Base-by-base conservation (phyloP, 352 stramenopile species). In the Globisporangium yorkense region DNA sequence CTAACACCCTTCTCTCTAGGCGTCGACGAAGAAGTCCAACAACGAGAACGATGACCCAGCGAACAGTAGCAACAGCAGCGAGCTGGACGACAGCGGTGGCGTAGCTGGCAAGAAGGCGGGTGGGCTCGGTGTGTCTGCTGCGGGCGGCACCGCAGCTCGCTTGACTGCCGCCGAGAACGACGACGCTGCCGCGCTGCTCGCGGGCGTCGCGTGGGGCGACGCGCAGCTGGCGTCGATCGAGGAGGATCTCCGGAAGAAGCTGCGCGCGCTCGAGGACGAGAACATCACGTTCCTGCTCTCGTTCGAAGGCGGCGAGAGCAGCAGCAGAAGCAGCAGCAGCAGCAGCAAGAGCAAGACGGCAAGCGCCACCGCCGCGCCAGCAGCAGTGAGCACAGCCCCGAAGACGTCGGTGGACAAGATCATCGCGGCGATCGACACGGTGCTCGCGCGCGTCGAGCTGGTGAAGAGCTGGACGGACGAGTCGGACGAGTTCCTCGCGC, bases 281-380 rank as follows among this genome's bases (percentile, higher is more conserved):
- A 91, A 91, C 58, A 88, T 91, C 37, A 68, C 76, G 16, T 89
- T 91, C 45, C 54, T 91, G 12, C 63, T 91, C 16, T 84, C 78
- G 3, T 72, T 91, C 53, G 79, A 91, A 50, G 66, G 74, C 3
- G 74, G 63, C 13, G 48, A 15, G 12, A 58, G 37, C 52, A 39
- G 57, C 35, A 57, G 63, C 24, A 66, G 58, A 6, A 40, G 13
- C 33, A 43, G 16, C 51, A n/a, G 27, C 37, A 50, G 29, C 43
- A 50, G 18, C 50, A 48, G 54, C 29, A 43, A 55, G 2, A 43
- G 12, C 21, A 43, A 13, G 2, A 10, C 4, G 54, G 51, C 33
- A 51, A 24, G 2, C 41, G 12, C 12, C 51, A 12, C 48, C 48
- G 16, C 20, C 2, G 8, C 43, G 9, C 29, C 4, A 15, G 27